Evolutionary conservation across 139 green algal genomes (phyloP).

Genomic region (Chlorella ohadii): DNA sequence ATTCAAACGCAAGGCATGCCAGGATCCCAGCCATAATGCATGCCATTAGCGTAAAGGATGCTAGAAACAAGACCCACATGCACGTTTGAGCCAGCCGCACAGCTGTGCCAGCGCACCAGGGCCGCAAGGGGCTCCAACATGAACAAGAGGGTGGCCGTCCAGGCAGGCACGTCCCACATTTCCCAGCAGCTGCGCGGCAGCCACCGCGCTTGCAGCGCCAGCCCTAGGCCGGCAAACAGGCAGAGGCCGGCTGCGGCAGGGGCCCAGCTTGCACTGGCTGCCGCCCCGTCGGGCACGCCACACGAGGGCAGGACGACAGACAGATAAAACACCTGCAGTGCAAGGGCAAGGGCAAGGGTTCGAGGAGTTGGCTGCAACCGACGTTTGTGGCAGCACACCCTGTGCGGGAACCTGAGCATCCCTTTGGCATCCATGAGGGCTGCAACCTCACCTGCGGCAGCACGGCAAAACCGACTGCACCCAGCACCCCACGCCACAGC

Average conservation of each 20-base stretch:
- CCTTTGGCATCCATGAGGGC: too few relatives aligned
- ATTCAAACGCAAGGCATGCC: too few relatives aligned
- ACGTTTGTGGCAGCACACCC: not conserved
- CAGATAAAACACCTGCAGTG: not conserved
- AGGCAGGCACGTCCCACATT: constrained; percentile 60
- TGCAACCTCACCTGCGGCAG: constrained; percentile 68
- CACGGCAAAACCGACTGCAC: constrained; percentile 61
- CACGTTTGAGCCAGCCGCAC: not conserved
- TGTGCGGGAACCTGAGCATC: not conserved
- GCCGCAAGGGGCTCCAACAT: constrained; percentile 79
- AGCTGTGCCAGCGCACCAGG: constrained; percentile 52
- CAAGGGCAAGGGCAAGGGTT: too few relatives aligned
- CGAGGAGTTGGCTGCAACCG: not conserved
- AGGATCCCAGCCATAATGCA: too few relatives aligned
- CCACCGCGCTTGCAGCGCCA: not conserved
- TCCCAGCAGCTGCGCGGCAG: not conserved
- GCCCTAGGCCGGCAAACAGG: not conserved
- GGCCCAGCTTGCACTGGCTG: not conserved
- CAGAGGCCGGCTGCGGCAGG: not conserved
- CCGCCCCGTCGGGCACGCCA: not conserved
- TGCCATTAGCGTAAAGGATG: too few relatives aligned
- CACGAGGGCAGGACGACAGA: not conserved
- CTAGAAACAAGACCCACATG: too few relatives aligned
- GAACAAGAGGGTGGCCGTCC: constrained; percentile 83
- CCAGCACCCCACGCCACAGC: constrained; percentile 58